These are phyloP conservation scores for Colletotrichum kahawae DNA, from an alignment of 2,329 filamentous ascomycete genomes.

Conservation along the genomic window DNA sequence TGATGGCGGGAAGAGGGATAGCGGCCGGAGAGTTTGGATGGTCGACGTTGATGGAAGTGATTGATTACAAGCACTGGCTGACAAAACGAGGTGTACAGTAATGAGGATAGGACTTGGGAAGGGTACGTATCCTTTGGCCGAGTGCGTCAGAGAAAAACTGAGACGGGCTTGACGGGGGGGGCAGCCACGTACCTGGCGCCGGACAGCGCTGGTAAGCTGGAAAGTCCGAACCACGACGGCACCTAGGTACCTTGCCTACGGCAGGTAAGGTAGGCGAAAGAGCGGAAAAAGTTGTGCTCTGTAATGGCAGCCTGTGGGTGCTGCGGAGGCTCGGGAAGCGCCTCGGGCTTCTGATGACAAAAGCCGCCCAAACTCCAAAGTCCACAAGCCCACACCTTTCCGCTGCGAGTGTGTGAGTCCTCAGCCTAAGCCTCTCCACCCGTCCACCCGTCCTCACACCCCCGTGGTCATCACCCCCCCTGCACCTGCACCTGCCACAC, in stretches of 20 bases:
- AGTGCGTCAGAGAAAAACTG: conserved; percentile 14
- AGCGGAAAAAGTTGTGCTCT: background rate
- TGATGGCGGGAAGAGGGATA: background rate
- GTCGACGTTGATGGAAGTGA: conserved; percentile 5
- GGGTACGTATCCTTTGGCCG: conserved; percentile 6
- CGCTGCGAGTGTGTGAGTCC: conserved; percentile 5
- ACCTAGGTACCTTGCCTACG: background rate
- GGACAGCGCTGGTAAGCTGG: conserved; percentile 13
- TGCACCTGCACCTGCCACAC: conserved; percentile 10
- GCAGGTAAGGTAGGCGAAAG: background rate
- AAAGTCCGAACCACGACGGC: conserved; percentile 16
- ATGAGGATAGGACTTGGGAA: background rate
- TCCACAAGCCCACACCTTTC: background rate
- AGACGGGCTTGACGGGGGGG: background rate
- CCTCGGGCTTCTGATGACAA: conserved; percentile 21
- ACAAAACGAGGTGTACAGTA: conserved; percentile 12
- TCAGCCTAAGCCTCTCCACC: conserved; percentile 4
- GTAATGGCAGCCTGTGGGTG: background rate
- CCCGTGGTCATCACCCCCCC: conserved; percentile 6
- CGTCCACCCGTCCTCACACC: background rate
- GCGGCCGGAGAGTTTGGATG: background rate
- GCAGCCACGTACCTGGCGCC: background rate
- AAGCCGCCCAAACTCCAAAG: conserved; percentile 18
- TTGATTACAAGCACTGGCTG: conserved; percentile 9
- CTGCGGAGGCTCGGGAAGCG: conserved; percentile 15